Evolutionary conservation across 1,139 yeast genomes (phyloP), one percentile per base, ranked within the genome.

Genomic region (Candida anutae): DNA sequence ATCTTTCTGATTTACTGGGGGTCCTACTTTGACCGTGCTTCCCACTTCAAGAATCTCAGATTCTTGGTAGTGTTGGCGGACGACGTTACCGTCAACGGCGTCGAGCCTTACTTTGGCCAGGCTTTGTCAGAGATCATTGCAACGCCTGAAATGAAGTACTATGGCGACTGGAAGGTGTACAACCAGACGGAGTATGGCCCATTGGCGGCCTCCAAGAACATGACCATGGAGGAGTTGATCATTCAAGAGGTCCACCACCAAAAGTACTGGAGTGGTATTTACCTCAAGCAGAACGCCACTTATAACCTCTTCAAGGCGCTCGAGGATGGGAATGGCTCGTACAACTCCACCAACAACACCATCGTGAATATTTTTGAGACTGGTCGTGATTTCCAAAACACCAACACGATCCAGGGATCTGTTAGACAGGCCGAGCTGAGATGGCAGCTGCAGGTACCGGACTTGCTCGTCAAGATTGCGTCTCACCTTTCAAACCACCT

Each of bases 1-100:
- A 46, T 60, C 3, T 58, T 62, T 29, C 52, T 64, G 8, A 50
- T 62, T 26, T 64, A 63, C 39, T 64, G 70, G 70, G 71, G 70
- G n/a, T 52, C 69, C 4, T 43, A 50, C 39, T 62, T 47, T 38
- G 38, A 48, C 5, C 46, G 68, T 28, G 26, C 36, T 16, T 21
- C 34, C 9, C 46, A 67, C 23, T 31, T 53, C 9, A 48, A 43
- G 18, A 57, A 62, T 34, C 50, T 64, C 34, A 44, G 45, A 17
- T 51, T 62, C 55, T 51, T 63, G 39, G 69, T 62, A 16, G 68
- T 63, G 5, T 51, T 61, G 26, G 69, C 54, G 21, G 69, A 64
- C 32, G 58, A 54, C 20, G 34, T 31, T 3, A 37, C 40, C 5
- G 29, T 54, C 6, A 45, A 48, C 24, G 58, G 57, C 3, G 37